Base-by-base conservation (phyloP, 2,329 filamentous ascomycete species). In the Colletotrichum higginsianum region DNA sequence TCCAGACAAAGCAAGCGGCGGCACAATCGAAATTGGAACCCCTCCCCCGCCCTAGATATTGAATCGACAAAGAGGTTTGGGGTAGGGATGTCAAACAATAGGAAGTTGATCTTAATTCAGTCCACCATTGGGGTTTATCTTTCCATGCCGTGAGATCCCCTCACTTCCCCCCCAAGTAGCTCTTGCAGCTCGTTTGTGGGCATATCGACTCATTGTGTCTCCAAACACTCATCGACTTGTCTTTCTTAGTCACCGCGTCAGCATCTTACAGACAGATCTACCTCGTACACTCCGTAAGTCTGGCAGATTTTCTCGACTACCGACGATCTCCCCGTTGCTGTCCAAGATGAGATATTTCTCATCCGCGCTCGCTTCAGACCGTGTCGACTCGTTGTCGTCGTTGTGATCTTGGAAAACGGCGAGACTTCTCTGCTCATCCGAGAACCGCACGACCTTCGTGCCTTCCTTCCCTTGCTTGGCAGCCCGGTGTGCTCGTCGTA, bases 211-310 rank as follows among this genome's bases (percentile, higher is more conserved):
- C 30, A 11, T 9, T 2, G 2, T 35, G 21, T 13, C n/a, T n/a
- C 8, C 35, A 23, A 52, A 9, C 30, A 35, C 30, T 35, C 30
- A n/a, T 40, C 18, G 8, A n/a, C 21, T 40, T 13, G 18, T n/a
- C 6, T 40, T 16, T 21, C 11, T 8, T 3, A 7, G 23, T 42
- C n/a, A 13, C 26, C 50, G 35, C 30, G 60, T 55, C n/a, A 53
- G 46, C 53, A 47, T 64, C 38, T 58, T 57, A 30, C 21, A 30
- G 53, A 72, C 53, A 23, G 65, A 72, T 46, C 53, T 71, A 46
- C 65, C 69, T 13, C 69, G 65, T 58, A 64, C 69, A 44, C 58
- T 64, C 21, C 69, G 62, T 26, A 72, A 42, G 49, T 69, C 69
- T 8, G 69, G 69, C 46, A 72, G 44, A 35, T 66, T 69, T 40